These are phyloP conservation scores for Arthroderma sp. DNA, from an alignment of 2,329 filamentous ascomycete genomes.

Conservation along the genomic window DNA sequence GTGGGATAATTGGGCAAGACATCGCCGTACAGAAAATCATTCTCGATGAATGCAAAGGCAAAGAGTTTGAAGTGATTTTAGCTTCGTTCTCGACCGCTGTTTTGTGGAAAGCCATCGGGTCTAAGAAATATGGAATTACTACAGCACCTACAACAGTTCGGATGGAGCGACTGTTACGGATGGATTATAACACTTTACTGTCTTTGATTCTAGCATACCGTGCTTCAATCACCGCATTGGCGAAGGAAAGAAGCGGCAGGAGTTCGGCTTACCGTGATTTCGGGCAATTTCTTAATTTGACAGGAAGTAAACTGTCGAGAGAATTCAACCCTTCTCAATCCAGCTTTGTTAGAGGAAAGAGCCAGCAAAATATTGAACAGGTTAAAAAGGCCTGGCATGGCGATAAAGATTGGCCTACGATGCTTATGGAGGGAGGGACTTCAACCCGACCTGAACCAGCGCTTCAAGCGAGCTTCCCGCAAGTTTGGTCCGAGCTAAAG, in stretches of 20 bases:
- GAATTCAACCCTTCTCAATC: conserved; percentile 6
- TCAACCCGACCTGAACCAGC: conserved; percentile 46
- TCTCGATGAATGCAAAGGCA: conserved; percentile 90
- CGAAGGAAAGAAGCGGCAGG: conserved; percentile 48
- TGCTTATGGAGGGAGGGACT: conserved; percentile 54
- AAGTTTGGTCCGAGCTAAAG: conserved; percentile 57
- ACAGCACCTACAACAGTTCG: conserved; percentile 16
- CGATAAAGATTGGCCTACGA: conserved; percentile 58
- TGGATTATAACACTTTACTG: conserved; percentile 35
- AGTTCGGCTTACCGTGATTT: conserved; percentile 51
- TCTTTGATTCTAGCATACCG: conserved; percentile 62
- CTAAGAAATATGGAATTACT: conserved; percentile 14
- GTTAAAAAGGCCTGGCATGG: conserved; percentile 64
- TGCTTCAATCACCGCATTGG: conserved; percentile 45
- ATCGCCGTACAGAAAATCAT: conserved; percentile 79
- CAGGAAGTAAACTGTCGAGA: conserved; percentile 43
- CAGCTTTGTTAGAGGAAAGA: conserved; percentile 6
- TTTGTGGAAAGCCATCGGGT: conserved; percentile 50
- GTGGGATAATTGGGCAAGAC: conserved; percentile 66
- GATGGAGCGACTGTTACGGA: conserved; percentile 16
- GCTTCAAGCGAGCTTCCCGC: conserved; percentile 53
- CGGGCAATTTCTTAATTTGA: conserved; percentile 48
- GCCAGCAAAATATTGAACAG: conserved; percentile 40
- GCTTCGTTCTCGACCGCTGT: conserved; percentile 73
- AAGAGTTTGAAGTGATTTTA: conserved; percentile 76